Evolutionary conservation across 2,329 filamentous ascomycete genomes (phyloP).

Genomic region (Claviceps arundinis): DNA sequence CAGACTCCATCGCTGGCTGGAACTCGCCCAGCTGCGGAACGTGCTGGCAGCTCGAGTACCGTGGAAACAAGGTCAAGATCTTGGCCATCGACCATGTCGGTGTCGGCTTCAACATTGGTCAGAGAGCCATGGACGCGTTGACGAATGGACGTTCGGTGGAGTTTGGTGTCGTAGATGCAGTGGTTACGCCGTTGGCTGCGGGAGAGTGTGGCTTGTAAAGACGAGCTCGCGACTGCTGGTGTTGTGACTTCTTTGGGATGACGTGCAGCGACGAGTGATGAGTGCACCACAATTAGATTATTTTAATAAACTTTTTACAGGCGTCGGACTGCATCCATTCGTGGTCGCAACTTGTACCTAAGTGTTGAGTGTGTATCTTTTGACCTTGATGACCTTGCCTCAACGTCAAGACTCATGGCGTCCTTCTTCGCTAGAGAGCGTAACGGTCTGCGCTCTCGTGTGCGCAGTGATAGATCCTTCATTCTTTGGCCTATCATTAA

Average conservation of each 20-base stretch:
- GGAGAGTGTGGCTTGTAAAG: slow-evolving; percentile 29
- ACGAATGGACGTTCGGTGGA: slow-evolving; percentile 35
- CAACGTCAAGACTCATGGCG: no score
- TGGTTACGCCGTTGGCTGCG: slow-evolving; percentile 27
- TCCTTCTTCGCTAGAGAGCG: no score
- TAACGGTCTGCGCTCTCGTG: no score
- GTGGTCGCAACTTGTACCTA: no score
- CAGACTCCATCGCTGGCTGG: slow-evolving; percentile 39
- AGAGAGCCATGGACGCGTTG: slow-evolving; percentile 40
- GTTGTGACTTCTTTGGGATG: not conserved
- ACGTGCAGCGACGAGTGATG: no score
- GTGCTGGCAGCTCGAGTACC: slow-evolving; percentile 43
- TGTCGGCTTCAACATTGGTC: slow-evolving; percentile 41
- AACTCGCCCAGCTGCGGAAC: slow-evolving; percentile 44
- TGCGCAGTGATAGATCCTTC: no score
- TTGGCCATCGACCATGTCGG: slow-evolving; percentile 40
- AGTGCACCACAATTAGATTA: no score
- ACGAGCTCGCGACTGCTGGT: not conserved
- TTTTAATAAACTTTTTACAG: no score
- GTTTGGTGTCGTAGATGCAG: slow-evolving; percentile 18
- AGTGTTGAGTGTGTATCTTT: no score
- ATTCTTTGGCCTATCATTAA: no score
- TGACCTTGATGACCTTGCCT: no score
- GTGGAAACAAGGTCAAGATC: slow-evolving; percentile 37
- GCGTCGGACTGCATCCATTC: no score